Evolutionary conservation across 106 monocot genomes (phyloP).

Genomic region (Gastrodia elata): DNA sequence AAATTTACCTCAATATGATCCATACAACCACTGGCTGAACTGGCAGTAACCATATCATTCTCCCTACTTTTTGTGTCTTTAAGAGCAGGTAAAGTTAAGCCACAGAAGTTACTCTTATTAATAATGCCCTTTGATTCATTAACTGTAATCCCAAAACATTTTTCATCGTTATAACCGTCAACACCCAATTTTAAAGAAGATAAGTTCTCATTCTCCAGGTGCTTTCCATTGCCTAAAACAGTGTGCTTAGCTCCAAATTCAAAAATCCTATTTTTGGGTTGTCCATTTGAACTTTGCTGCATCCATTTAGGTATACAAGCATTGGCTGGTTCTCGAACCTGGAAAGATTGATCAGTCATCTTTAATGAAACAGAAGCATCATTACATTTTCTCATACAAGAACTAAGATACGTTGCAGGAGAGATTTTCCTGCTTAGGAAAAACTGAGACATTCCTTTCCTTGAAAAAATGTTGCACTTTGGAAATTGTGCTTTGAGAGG

Average conservation of each 20-base stretch:
- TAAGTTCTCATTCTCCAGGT: conserved; percentile 16
- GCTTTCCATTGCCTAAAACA: conserved; percentile 16
- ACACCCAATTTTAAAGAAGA: conserved; percentile 12
- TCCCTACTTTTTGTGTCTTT: background rate
- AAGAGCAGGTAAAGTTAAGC: conserved; percentile 13
- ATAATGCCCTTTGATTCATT: conserved; percentile 18
- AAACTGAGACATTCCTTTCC: conserved; percentile 55
- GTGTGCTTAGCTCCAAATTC: background rate
- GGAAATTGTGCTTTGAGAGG: conserved; percentile 83
- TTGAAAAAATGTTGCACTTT: conserved; percentile 74
- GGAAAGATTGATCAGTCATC: conserved; percentile 3
- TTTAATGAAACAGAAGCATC: conserved; percentile 12
- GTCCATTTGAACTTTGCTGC: conserved; percentile 27
- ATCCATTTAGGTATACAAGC: conserved; percentile 8
- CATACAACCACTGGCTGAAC: conserved; percentile 12
- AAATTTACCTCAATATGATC: conserved; percentile 56
- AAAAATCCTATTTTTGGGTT: conserved; percentile 6
- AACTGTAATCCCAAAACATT: conserved; percentile 5
- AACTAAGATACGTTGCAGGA: conserved; percentile 43
- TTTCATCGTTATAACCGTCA: conserved; percentile 14
- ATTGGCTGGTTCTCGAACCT: conserved; percentile 17
- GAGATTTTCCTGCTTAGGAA: conserved; percentile 43
- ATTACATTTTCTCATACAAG: conserved; percentile 21
- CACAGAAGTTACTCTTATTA: conserved; percentile 6
- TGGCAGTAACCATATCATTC: conserved; percentile 13